A percentile compares a stretch with the other conserved stretches of the same genome.
Evolutionary conservation across 345 rosid species (phyloP).

Genomic region (Moricandia moricandioides): DNA sequence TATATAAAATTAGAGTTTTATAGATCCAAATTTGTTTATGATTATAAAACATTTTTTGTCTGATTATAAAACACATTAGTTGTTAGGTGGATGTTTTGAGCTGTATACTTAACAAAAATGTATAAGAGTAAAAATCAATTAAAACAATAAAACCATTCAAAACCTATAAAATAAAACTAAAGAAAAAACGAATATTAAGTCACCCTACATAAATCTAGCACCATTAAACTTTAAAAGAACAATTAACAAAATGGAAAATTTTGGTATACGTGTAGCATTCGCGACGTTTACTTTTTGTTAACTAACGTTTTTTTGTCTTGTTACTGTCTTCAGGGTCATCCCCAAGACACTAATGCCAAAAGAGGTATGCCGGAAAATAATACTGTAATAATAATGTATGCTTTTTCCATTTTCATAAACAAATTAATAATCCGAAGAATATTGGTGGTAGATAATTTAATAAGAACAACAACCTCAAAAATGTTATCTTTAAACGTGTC

Average conservation of each 20-base stretch:
- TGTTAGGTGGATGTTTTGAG: not conserved
- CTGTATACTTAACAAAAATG: not conserved
- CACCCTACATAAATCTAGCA: not conserved
- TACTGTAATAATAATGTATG: not conserved
- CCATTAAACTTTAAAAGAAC: not conserved
- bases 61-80: not conserved
- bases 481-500: slow-evolving; percentile 48
- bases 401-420: not conserved
- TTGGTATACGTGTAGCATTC: slow-evolving; percentile 16
- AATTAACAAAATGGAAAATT: slow-evolving; percentile 1
- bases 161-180: not conserved
- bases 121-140: not conserved
- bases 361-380: slow-evolving; percentile 50
- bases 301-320: slow-evolving; percentile 35
- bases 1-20: no score
- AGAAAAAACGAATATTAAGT: not conserved
- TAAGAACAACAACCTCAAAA: slow-evolving; percentile 55
- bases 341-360: slow-evolving; percentile 73
- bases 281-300: slow-evolving; percentile 26
- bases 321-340: slow-evolving; percentile 57
- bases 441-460: slow-evolving; percentile 39
- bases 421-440: not conserved
- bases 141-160: not conserved
- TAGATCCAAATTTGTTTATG: not conserved
- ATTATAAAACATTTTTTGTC: not conserved